A percentile compares a stretch with the other conserved stretches of the same genome.
These are phyloP conservation scores for Cornus suecica DNA, from an alignment of 148 eudicot genomes.

Conservation along the genomic window DNA sequence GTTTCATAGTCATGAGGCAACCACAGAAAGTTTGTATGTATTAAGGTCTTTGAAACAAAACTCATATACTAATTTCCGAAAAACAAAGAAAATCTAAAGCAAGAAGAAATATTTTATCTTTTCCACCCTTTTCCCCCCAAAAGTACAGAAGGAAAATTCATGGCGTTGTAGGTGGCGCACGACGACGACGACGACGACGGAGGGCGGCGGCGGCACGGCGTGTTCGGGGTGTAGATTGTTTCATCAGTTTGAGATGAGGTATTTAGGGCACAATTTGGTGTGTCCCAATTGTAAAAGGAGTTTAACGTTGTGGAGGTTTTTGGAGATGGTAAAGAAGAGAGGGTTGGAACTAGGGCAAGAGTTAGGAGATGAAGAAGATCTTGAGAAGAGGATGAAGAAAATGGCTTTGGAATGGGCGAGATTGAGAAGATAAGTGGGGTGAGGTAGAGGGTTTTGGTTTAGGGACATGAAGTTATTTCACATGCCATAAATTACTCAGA, in stretches of 20 bases:
- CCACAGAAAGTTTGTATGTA: not conserved
- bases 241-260: constrained; percentile 66
- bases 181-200: constrained; percentile 17
- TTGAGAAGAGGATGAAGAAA: no score
- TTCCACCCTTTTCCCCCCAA: no score
- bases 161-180: no score
- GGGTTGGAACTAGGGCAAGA: constrained; percentile 31
- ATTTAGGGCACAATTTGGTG: constrained; percentile 59
- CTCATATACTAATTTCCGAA: no score
- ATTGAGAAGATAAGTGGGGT: no score
- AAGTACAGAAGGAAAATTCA: no score
- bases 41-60: not conserved
- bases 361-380: constrained; percentile 21
- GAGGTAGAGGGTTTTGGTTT: no score
- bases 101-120: not conserved
- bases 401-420: no score
- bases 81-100: not conserved
- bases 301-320: constrained; percentile 53
- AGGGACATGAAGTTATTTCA: no score
- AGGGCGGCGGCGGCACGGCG: constrained; percentile 27
- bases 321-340: constrained; percentile 12
- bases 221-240: constrained; percentile 46
- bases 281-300: constrained; percentile 60
- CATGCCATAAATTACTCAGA: no score
- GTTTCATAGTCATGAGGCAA: not conserved